Percentiles rank a stretch among this genome's conserved stretches.
Evolutionary conservation across 2,329 filamentous ascomycete genomes (phyloP).

Genomic region (Trichophyton simii): DNA sequence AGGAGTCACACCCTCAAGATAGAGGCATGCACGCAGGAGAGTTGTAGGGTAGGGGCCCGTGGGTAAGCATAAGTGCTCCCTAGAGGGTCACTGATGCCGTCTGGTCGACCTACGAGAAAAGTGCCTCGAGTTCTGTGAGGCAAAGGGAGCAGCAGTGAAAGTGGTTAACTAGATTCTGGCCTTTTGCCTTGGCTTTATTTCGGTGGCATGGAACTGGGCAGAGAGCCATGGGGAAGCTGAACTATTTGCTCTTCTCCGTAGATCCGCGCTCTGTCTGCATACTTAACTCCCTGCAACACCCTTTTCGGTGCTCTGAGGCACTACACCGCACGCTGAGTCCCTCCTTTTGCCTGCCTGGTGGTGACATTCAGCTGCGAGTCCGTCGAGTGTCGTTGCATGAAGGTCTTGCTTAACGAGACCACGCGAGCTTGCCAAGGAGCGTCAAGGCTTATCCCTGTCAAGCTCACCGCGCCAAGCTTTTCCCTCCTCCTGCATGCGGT

Average conservation of each 20-base stretch:
- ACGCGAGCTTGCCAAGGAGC: not conserved
- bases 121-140: not conserved
- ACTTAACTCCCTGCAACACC: not conserved
- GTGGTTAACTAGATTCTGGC: no score
- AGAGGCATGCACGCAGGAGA: not conserved
- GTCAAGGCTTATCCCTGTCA: not conserved
- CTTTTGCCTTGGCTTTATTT: not conserved
- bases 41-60: not conserved
- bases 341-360: not conserved
- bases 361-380: not conserved
- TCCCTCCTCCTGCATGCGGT: not conserved
- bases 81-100: not conserved
- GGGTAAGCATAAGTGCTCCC: not conserved
- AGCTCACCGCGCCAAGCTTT: not conserved
- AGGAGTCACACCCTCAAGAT: no score
- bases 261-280: not conserved
- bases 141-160: not conserved
- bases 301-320: not conserved
- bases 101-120: not conserved
- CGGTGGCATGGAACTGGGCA: not conserved
- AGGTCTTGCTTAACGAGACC: not conserved
- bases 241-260: not conserved
- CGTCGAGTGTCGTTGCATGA: not conserved
- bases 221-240: not conserved
- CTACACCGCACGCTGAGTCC: not conserved